Evolutionary conservation across 2,329 filamentous ascomycete genomes (phyloP).

Genomic region (Claviceps digitariae): DNA sequence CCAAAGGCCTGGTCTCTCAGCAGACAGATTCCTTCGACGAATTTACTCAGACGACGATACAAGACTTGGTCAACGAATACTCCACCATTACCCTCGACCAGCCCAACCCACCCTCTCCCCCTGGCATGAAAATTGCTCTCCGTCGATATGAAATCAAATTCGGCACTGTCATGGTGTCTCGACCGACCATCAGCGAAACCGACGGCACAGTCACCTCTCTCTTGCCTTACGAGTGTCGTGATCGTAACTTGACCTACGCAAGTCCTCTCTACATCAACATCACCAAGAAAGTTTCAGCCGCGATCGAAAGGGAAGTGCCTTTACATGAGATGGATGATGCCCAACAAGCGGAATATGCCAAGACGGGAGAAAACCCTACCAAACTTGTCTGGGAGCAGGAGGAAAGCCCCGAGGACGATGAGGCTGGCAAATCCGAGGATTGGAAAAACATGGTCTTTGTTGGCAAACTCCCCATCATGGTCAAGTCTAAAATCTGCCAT

Average conservation of each 20-base stretch:
- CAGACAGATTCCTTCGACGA: slow-evolving; percentile 98
- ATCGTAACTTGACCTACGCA: slow-evolving; percentile 92
- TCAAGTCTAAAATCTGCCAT: slow-evolving; percentile 93
- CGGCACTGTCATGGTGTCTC: slow-evolving; percentile 74
- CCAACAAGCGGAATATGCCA: slow-evolving; percentile 40
- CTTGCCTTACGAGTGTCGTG: slow-evolving; percentile 84
- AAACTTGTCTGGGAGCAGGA: slow-evolving; percentile 49
- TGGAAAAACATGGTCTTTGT: slow-evolving; percentile 72
- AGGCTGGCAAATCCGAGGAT: slow-evolving; percentile 37
- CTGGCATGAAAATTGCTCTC: slow-evolving; percentile 70
- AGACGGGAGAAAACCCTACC: slow-evolving; percentile 44
- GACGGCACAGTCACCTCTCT: slow-evolving; percentile 79
- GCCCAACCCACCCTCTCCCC: slow-evolving; percentile 62
- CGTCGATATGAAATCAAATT: slow-evolving; percentile 94
- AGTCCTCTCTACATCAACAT: slow-evolving; percentile 85
- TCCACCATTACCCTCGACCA: slow-evolving; percentile 87
- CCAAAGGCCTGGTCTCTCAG: slow-evolving; percentile 90
- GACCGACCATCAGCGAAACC: slow-evolving; percentile 83
- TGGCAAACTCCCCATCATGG: slow-evolving; percentile 93
- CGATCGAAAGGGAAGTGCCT: slow-evolving; percentile 59
- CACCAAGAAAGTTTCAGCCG: slow-evolving; percentile 70
- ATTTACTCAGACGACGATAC: slow-evolving; percentile 86
- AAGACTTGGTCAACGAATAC: slow-evolving; percentile 88
- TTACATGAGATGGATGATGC: slow-evolving; percentile 56
- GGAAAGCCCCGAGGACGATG: slow-evolving; percentile 34